Evolutionary conservation across 768 basidiomycete species (phyloP).

Genomic region (Dioszegia crocea): DNA sequence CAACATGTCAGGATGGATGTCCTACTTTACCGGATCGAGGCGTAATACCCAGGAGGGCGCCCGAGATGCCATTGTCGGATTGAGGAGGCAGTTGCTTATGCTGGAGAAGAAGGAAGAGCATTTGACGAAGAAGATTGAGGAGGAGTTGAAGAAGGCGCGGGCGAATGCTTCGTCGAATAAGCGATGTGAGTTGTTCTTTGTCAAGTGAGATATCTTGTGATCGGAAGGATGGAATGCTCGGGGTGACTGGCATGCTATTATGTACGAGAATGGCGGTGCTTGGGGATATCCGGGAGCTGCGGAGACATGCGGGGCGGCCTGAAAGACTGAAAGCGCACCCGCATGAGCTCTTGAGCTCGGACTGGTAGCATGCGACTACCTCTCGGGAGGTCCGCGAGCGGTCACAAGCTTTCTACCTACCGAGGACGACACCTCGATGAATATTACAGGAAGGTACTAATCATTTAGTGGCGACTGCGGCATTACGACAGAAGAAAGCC

Average conservation of each 20-base stretch:
- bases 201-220: neutral
- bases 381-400: no score
- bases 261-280: no score
- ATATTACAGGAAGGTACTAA: neutral
- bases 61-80: constrained; percentile 83
- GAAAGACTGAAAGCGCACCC: neutral
- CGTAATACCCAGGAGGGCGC: constrained; percentile 74
- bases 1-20: constrained; percentile 65
- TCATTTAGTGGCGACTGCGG: constrained; percentile 83
- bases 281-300: no score
- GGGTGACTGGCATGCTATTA: no score
- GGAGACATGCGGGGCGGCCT: no score
- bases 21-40: constrained; percentile 73
- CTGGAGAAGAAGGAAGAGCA: constrained; percentile 99
- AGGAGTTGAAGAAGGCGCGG: constrained; percentile 84
- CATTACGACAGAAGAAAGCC: constrained; percentile 88
- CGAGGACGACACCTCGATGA: neutral
- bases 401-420: no score
- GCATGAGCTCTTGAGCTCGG: no score
- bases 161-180: constrained; percentile 92
- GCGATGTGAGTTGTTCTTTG: constrained; percentile 61
- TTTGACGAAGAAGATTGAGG: constrained; percentile 92
- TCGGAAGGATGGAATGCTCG: no score
- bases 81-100: constrained; percentile 91
- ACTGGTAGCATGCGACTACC: no score